These are phyloP conservation scores for Phialocephala sp. DNA, from an alignment of 2,329 filamentous ascomycete genomes.

Conservation along the genomic window DNA sequence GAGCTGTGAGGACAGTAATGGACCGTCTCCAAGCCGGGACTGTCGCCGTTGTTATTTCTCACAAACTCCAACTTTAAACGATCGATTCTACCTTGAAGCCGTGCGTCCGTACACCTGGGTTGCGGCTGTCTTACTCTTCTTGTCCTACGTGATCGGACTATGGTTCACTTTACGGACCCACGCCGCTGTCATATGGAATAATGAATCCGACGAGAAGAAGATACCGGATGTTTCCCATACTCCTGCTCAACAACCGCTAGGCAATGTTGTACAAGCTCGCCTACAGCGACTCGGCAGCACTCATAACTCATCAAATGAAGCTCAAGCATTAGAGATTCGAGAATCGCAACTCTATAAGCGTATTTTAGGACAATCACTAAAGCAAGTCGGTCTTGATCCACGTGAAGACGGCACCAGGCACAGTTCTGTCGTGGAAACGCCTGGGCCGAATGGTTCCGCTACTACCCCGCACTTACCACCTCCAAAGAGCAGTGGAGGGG, in stretches of 20 bases:
- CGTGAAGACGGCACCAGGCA: conserved; percentile 53
- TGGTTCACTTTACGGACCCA: conserved; percentile 97
- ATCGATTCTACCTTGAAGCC: conserved; percentile 87
- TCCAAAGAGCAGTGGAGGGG: conserved; percentile 62
- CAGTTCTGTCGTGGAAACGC: conserved; percentile 43
- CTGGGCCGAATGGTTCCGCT: conserved; percentile 49
- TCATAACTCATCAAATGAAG: conserved; percentile 31
- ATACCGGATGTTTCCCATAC: conserved; percentile 54
- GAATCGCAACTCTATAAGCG: conserved; percentile 92
- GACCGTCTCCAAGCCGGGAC: conserved; percentile 60
- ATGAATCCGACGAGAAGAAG: conserved; percentile 79
- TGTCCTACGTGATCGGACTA: conserved; percentile 91
- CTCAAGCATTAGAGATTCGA: conserved; percentile 67
- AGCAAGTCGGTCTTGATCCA: conserved; percentile 74
- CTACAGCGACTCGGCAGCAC: conserved; percentile 37
- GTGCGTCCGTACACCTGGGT: conserved; percentile 94
- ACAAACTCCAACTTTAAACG: conserved; percentile 81
- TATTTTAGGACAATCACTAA: conserved; percentile 88
- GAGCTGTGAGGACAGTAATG: conserved; percentile 58
- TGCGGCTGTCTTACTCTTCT: conserved; percentile 81
- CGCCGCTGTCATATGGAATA: conserved; percentile 96
- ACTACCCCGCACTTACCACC: conserved; percentile 76
- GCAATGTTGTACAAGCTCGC: conserved; percentile 32
- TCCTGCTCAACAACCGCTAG: conserved; percentile 39
- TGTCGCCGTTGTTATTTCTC: conserved; percentile 95